Conservation (phyloP, 768 basidiomycete species). For the Naganishia friedmannii region DNA sequence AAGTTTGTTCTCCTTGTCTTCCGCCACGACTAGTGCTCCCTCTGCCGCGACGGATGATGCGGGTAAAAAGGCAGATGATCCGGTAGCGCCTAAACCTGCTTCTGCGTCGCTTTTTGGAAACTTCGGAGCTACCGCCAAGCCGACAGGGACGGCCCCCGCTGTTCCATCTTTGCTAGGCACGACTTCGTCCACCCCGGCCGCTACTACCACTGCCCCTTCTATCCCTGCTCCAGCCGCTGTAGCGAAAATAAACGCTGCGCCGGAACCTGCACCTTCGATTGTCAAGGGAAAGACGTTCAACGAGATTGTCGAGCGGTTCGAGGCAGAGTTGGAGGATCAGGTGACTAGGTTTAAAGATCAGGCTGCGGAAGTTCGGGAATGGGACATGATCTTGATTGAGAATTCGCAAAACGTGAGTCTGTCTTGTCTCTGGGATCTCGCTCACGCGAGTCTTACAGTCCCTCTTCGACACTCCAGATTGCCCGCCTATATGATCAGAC, state of each 20-base stretch:
- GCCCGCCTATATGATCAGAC: slow-evolving; percentile 23
- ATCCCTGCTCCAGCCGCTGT: slow-evolving; percentile 23
- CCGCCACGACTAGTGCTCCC: background rate
- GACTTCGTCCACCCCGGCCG: background rate
- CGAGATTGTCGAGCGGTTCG: slow-evolving; percentile 31
- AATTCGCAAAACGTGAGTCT: slow-evolving; percentile 29
- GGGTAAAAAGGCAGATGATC: background rate
- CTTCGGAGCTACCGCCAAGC: background rate
- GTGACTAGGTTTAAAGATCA: slow-evolving; percentile 30
- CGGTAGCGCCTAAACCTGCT: background rate
- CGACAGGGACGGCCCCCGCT: background rate
- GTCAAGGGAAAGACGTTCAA: slow-evolving; percentile 29
- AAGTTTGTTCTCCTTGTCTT: slow-evolving; percentile 6
- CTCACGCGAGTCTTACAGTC: background rate
- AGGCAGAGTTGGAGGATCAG: slow-evolving; percentile 25
- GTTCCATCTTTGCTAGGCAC: slow-evolving; percentile 3
- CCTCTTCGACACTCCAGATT: slow-evolving; percentile 7
- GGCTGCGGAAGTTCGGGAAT: slow-evolving; percentile 31
- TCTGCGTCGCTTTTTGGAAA: slow-evolving; percentile 17
- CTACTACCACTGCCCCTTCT: background rate
- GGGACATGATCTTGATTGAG: slow-evolving; percentile 33
- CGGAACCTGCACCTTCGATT: slow-evolving; percentile 29
- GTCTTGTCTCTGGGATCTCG: background rate
- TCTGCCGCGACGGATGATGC: background rate
- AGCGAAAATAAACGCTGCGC: slow-evolving; percentile 8